These are phyloP conservation scores for Kickxella alabastrina DNA, from an alignment of 192 early-diverging fungal genomes.

Conservation along the genomic window DNA sequence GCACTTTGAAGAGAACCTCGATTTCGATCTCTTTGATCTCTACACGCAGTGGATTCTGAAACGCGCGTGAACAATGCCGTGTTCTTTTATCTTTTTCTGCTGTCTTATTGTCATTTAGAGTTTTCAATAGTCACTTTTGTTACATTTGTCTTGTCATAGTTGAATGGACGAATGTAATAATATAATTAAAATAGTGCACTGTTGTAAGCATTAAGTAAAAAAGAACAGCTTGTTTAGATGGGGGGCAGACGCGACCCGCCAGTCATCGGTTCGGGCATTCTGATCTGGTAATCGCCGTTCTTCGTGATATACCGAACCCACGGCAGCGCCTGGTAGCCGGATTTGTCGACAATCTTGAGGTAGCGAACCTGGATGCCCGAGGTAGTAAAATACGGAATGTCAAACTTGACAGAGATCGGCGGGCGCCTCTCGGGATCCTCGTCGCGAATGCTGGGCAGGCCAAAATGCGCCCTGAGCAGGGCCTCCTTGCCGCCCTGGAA, in stretches of 20 bases:
- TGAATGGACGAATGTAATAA: no score
- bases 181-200: no score
- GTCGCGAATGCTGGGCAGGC: slow-evolving; percentile 77
- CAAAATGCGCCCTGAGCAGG: slow-evolving; percentile 83
- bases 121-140: not conserved
- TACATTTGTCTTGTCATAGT: not conserved
- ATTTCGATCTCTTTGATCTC: slow-evolving; percentile 19
- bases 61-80: slow-evolving; percentile 11
- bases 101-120: not conserved
- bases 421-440: slow-evolving; percentile 79
- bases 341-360: slow-evolving; percentile 87
- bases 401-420: slow-evolving; percentile 82
- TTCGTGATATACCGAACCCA: slow-evolving; percentile 90
- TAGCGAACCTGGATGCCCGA: slow-evolving; percentile 90
- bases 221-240: no score
- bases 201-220: no score
- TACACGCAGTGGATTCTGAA: slow-evolving; percentile 45
- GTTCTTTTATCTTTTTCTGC: no score
- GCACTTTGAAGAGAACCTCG: slow-evolving; percentile 43
- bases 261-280: slow-evolving; percentile 84
- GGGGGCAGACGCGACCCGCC: slow-evolving; percentile 61
- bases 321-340: slow-evolving; percentile 81
- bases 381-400: slow-evolving; percentile 86
- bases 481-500: slow-evolving; percentile 98
- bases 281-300: slow-evolving; percentile 92